Percentiles rank a stretch among this genome's conserved stretches.
Conservation (phyloP, 228 moss, liverwort and hornwort genomes). For the Sphagnum fallax region DNA sequence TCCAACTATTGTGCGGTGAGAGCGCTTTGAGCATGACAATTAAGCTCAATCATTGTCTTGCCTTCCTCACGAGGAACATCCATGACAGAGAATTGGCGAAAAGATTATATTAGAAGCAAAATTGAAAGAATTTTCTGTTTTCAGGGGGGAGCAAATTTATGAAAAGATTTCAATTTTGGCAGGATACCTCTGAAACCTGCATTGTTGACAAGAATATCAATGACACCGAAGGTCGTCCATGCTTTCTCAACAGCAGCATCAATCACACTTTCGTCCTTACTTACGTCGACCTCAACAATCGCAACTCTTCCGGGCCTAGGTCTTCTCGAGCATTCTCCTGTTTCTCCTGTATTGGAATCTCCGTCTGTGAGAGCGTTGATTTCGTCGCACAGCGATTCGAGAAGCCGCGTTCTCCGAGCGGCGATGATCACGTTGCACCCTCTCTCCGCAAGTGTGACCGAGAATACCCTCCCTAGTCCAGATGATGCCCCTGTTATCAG, state of each 20-base stretch:
- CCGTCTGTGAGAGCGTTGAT: slow-evolving; percentile 21
- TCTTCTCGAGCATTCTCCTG: background rate
- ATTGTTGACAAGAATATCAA: slow-evolving; percentile 82
- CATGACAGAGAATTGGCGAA: too few relatives aligned
- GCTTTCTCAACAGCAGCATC: slow-evolving; percentile 59
- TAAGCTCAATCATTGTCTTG: too few relatives aligned
- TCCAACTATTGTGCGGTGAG: background rate
- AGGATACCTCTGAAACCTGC: slow-evolving; percentile 58
- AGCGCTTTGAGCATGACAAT: too few relatives aligned
- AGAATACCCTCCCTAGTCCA: slow-evolving; percentile 56
- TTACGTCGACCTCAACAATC: slow-evolving; percentile 48
- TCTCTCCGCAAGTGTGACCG: slow-evolving; percentile 30
- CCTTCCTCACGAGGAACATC: too few relatives aligned
- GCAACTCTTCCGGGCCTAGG: slow-evolving; percentile 31
- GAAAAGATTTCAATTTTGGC: background rate
- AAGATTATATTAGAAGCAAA: too few relatives aligned
- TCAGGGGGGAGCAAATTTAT: too few relatives aligned
- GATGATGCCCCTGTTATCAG: slow-evolving; percentile 73
- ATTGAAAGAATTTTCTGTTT: too few relatives aligned
- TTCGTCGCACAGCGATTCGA: slow-evolving; percentile 59
- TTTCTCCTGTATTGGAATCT: background rate
- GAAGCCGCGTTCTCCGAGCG: slow-evolving; percentile 53
- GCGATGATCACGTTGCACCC: slow-evolving; percentile 67
- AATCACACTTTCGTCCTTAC: slow-evolving; percentile 36
- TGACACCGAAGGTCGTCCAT: slow-evolving; percentile 61